Base-by-base conservation (phyloP, 2,329 filamentous ascomycete genomes). In the Lecanosticta acicola region DNA sequence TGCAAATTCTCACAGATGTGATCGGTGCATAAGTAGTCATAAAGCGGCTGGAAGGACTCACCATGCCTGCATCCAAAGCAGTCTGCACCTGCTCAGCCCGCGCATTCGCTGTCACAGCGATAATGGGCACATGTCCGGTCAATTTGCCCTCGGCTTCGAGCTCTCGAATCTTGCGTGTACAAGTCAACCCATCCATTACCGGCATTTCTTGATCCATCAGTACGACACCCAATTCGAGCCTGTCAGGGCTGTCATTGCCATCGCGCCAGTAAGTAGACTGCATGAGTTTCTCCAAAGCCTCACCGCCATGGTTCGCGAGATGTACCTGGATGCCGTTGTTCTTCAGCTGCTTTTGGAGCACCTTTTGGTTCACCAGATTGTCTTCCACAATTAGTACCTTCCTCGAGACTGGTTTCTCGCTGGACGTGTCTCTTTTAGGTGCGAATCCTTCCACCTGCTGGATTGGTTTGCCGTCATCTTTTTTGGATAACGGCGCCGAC, bases 51-150 rank as follows among this genome's bases (percentile, higher is more conserved):
- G 40, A 20, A 39, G 18, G 16, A 62, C 60, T 57, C 39, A 63
- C 83, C 70, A 90, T 87, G 32, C 85, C 85, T 17, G 84, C 83
- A 45, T 77, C 73, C 60, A 85, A 78, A 43, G 86, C 85, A 54
- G 77, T 81, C 54, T 78, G 75, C 48, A 87, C 83, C 66, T 90
- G 85, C 69, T 87, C 83, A 3, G 78, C 77, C 60, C 86, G 73
- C 32, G 84, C 85, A 65, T 90, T 90, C 2, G 86, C 86, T 32
- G 85, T 90, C n/a, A 86, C 84, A n/a, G 83, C 84, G 56, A 88
- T 85, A 55, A 87, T 85, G 2, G 84, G 83, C n/a, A 87, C 78
- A 58, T 87, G 84, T 40, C 73, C 69, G 14, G 75, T 71, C 40
- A 86, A 75, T 24, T 73, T 77, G 16, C 80, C 79, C 43, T 78